Base-by-base conservation (phyloP, 1,284 basidiomycete genomes). In the Anthracocystis walkeri region DNA sequence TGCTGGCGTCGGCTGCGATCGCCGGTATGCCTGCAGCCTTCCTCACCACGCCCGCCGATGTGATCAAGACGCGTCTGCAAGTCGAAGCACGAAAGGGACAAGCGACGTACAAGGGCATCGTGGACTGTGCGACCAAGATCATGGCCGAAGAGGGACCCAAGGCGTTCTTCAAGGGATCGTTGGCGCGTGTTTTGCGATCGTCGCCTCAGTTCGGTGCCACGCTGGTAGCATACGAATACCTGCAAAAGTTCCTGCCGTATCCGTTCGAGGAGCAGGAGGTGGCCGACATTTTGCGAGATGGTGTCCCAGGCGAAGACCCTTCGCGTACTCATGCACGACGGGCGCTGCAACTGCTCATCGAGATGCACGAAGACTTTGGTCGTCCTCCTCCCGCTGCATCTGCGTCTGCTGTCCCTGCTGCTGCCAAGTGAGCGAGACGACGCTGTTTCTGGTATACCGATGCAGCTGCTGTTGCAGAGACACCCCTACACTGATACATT, bases 41-140 rank as follows among this genome's bases (percentile, higher is more conserved):
- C 76, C 70, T 85, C 8, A 86, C 87, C 40, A 87, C 79, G 33
- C 86, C 85, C 0, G 84, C 86, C 90, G 96, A 99, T 86, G 97
- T 99, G 66, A 93, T 98, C 86, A 99, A 99, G 89, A 99, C 96
- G n/a, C 91, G 96, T 62, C 88, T 99, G 74, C 97, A 99, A 86
- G 92, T 94, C n/a, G 97, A 99, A 86, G 92, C 94, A 38, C 90
- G 92, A 72, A 92, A 93, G 79, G 97, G 96, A 18, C 91, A 99
- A 86, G 93, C 94, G 5, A 88, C 92, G 68, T 99, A 99, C 88
- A 94, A 93, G 86, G 96, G 97, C 52, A 87, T 97, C 51, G 85
- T 88, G 16, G 95, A 99, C 86, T 95, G 94, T 27, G 94, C 97
- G 82, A 87, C 89, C 55, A 97, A 92, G 86, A 98, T 99, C 75